A percentile compares a stretch with the other conserved stretches of the same genome.
phyloP scores from a whole-genome alignment of 345 rosid species.

The Eucalyptus paniculata region DNA sequence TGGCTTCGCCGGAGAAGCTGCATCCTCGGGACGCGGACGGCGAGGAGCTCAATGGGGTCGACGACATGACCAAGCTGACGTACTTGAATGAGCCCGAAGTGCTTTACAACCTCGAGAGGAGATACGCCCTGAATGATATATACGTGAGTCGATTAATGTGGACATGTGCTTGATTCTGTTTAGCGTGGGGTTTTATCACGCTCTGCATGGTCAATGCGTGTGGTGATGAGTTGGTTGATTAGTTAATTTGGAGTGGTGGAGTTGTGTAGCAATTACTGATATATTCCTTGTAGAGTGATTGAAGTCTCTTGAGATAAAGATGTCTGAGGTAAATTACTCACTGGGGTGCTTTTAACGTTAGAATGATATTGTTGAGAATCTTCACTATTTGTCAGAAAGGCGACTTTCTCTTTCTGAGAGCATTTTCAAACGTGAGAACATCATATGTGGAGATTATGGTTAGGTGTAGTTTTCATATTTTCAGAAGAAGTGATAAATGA shows the following conservation, averaged over 20 bases:
- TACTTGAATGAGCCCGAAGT: conserved; percentile 98
- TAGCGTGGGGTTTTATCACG: not conserved
- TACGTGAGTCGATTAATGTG: conserved; percentile 44
- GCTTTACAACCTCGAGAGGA: conserved; percentile 74
- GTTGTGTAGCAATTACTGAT: not conserved
- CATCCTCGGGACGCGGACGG: conserved; percentile 66
- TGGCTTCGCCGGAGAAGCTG: conserved; percentile 36
- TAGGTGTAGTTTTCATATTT: not conserved
- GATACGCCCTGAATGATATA: conserved; percentile 90
- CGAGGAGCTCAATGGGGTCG: conserved; percentile 92
- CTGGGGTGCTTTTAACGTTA: not conserved
- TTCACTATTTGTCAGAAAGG: not conserved
- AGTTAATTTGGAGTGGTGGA: not conserved
- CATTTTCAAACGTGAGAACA: not conserved
- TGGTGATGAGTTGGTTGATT: not conserved
- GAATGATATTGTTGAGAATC: not conserved
- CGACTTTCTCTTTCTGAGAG: not conserved
- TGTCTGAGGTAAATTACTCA: not conserved
- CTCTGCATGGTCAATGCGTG: not conserved
- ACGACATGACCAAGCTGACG: conserved; percentile 92
- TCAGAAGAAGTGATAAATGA: not conserved
- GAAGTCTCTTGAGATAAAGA: not conserved
- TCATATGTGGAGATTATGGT: not conserved
- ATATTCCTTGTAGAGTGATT: not conserved
- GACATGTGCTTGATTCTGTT: not conserved